Base-by-base conservation (phyloP, 2,329 filamentous ascomycete genomes). In the Corynespora cassiicola region DNA sequence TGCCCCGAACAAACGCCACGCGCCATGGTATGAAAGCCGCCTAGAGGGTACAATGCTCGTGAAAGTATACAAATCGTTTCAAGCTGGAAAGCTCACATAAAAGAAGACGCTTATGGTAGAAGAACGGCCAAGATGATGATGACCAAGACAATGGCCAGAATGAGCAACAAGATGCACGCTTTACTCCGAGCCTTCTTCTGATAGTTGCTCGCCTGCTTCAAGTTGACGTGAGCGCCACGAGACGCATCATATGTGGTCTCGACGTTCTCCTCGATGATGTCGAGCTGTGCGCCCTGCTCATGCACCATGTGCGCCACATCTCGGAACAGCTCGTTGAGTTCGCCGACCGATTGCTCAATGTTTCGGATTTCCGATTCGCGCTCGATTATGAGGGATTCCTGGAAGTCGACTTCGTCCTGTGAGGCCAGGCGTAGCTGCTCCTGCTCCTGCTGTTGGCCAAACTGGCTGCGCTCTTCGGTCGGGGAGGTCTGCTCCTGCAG, bases 271-370 rank as follows among this genome's bases (percentile, higher is more conserved):
- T 84, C 85, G 58, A 99, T 95, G 12, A 88, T 88, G 61, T 92
- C 87, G 19, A 99, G 76, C 69, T 88, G 83, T 56, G 90, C 88
- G 33, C 94, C 94, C 72, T 99, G 94, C 72, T 97, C 92, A 45
- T 84, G 84, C 33, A 99, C 91, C 68, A 99, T 96, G 68, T 96
- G 90, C 30, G 92, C 94, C n/a, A 99, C 90, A 74, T 99, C 92
- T 48, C 91, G 81, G 77, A 99, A 99, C 27, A 99, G 79, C 62
- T 97, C 94, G 60, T 99, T 99, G 47, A 99, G 75, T 61, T 99
- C 94, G 38, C 88, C 88, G 6, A 99, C 94, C 38, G 88, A 90
- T 69, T 96, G 91, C 73, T 97, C 94, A 59, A 99, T 99, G 65
- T 95, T 95, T 47, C 91, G 86, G 53, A 99, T 99, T 74, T 99